Base-by-base conservation (phyloP, 352 stramenopile genomes). In the Peronospora belbahrii region DNA sequence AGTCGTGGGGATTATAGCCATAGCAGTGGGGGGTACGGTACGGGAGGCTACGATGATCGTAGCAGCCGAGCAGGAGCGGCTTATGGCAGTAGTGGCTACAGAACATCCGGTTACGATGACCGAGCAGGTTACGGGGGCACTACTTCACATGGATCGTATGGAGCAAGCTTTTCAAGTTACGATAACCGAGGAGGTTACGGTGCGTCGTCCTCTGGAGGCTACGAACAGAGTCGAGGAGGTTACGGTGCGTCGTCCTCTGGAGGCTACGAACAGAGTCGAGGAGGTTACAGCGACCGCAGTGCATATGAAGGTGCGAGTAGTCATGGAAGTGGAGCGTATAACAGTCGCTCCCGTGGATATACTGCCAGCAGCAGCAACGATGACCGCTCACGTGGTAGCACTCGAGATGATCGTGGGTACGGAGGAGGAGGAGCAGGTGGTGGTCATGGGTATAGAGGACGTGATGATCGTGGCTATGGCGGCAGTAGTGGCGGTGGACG, bases 131-230 rank as follows among this genome's bases (percentile, higher is more conserved):
- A 64, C 40, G 40, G 48, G 13, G 49, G 48, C 4, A 62, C 47
- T 10, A 46, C 40, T n/a, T 53, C 17, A 3, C 9, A 28, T 23
- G 25, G 27, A 4, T 42, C 30, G 2, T 52, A 44, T 38, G 42
- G 48, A n/a, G 48, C 42, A 14, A 42, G 47, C 3, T 42, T 32
- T 22, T 39, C 41, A 10, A 25, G 44, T 7, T 67, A 60, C 32
- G 44, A 59, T 9, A 56, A n/a, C n/a, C 39, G 65, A 38, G 55
- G 60, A 7, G 48, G 64, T 2, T 74, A 77, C 34, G 59, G 56
- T 13, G 53, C 47, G 11, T 40, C 42, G 2, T 47, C 44, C 1
- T 40, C 42, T n/a, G 36, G 57, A 27, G 62, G 57, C 2, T 70
- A 67, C 24, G 62, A 68, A n/a, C 58, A 53, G 27, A 30, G 34